These are phyloP conservation scores for Serendipita sp. DNA, from an alignment of 768 basidiomycete species.

Conservation along the genomic window DNA sequence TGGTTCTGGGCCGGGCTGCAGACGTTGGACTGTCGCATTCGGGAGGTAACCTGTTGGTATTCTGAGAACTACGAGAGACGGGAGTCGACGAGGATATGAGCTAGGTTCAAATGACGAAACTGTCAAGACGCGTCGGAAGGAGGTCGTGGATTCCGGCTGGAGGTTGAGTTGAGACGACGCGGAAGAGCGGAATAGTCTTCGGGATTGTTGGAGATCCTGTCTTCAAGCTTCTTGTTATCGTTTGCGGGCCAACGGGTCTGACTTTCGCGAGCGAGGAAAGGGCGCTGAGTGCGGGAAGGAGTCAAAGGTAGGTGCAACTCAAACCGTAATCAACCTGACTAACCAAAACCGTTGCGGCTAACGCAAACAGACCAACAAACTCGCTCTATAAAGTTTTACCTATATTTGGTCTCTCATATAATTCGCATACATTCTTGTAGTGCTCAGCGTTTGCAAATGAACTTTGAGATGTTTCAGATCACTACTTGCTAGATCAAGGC, in stretches of 20 bases:
- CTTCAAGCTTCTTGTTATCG: too few species aligned
- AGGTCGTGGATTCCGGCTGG: neutral
- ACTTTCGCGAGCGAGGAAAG: neutral
- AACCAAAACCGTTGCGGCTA: too few species aligned
- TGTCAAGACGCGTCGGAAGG: neutral
- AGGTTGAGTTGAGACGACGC: neutral
- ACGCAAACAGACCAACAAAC: too few species aligned
- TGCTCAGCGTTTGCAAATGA: too few species aligned
- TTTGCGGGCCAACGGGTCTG: neutral
- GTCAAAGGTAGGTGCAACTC: neutral
- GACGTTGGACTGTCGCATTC: conserved; percentile 4
- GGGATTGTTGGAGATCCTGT: too few species aligned
- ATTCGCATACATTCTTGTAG: too few species aligned
- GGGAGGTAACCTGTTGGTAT: too few species aligned
- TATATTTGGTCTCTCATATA: too few species aligned
- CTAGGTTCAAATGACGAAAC: neutral
- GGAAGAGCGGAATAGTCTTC: neutral
- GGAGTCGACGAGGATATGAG: neutral
- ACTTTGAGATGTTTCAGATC: too few species aligned
- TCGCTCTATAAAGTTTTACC: too few species aligned
- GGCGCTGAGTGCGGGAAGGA: neutral
- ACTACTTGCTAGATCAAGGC: too few species aligned
- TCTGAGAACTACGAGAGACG: too few species aligned
- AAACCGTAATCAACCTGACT: neutral
- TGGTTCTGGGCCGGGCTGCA: conserved; percentile 5